phyloP scores from a whole-genome alignment of 192 early-diverging fungal genomes.

The Paraglomus brasilianum region DNA sequence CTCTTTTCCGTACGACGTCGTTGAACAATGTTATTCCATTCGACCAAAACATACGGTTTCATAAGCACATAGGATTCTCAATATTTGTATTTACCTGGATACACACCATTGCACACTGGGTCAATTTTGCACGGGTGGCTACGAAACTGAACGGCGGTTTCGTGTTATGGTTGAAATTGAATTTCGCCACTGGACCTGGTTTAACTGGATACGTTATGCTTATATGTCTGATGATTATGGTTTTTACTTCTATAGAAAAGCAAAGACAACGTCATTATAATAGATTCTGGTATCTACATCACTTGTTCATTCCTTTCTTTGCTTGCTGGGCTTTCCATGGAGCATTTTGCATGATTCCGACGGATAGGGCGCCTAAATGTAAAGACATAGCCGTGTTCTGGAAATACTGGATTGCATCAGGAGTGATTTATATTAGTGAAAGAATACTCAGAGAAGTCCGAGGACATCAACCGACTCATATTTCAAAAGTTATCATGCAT shows the following conservation, averaged over 20 bases:
- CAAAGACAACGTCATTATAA: slow-evolving; percentile 55
- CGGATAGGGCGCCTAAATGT: slow-evolving; percentile 61
- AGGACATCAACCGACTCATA: slow-evolving; percentile 61
- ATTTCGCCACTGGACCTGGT: slow-evolving; percentile 71
- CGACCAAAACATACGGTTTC: slow-evolving; percentile 81
- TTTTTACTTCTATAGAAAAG: slow-evolving; percentile 63
- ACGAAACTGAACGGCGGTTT: slow-evolving; percentile 27
- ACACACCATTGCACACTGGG: slow-evolving; percentile 73
- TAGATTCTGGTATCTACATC: slow-evolving; percentile 85
- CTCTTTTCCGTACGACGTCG: slow-evolving; percentile 70
- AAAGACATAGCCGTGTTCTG: slow-evolving; percentile 72
- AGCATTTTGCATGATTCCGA: slow-evolving; percentile 80
- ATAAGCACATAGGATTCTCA: slow-evolving; percentile 76
- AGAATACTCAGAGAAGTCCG: slow-evolving; percentile 70
- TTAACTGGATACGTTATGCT: slow-evolving; percentile 78
- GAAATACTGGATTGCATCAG: slow-evolving; percentile 76
- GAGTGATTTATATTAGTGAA: slow-evolving; percentile 68
- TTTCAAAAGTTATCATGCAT: slow-evolving; percentile 81
- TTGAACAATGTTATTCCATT: slow-evolving; percentile 78
- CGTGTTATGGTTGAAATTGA: slow-evolving; percentile 47
- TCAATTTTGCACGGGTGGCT: slow-evolving; percentile 68
- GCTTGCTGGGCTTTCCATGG: slow-evolving; percentile 78
- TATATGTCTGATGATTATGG: slow-evolving; percentile 74
- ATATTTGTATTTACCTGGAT: slow-evolving; percentile 76
- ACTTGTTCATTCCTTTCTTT: slow-evolving; percentile 85